Conservation (phyloP, 1,139 yeast genomes). For the Magnusiomyces paraingens region DNA sequence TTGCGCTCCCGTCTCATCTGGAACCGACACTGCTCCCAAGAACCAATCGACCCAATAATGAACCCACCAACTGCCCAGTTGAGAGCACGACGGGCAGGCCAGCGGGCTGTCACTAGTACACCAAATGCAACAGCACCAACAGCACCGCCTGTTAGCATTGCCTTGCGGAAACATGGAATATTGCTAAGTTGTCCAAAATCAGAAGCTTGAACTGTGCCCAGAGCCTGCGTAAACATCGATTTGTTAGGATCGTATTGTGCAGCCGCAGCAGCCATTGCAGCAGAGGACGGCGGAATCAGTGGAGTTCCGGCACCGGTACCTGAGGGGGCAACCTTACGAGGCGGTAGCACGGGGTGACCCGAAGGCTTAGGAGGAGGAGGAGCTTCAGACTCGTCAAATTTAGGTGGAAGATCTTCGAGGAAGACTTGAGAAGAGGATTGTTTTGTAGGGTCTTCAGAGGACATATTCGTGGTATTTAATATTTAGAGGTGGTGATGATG, state of each 20-base stretch:
- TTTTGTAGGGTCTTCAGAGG: too few relatives aligned
- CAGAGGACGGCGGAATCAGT: not conserved
- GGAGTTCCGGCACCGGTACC: constrained; percentile 7
- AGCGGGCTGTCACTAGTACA: constrained; percentile 56
- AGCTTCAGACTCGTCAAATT: constrained; percentile 25
- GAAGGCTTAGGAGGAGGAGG: not conserved
- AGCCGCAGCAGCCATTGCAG: constrained; percentile 5
- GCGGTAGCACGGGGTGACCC: not conserved
- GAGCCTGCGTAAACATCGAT: constrained; percentile 21
- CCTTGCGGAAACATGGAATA: constrained; percentile 88
- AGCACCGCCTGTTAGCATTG: constrained; percentile 79
- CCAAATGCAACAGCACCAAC: constrained; percentile 76
- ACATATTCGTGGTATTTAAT: too few relatives aligned
- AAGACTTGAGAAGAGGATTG: constrained; percentile 4
- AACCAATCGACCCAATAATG: constrained; percentile 68
- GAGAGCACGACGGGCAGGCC: constrained; percentile 52
- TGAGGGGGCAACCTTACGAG: not conserved
- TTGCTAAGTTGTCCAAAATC: constrained; percentile 58
- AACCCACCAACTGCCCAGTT: constrained; percentile 87
- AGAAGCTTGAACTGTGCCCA: constrained; percentile 25
- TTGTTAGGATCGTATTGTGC: constrained; percentile 9
- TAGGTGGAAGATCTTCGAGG: constrained; percentile 33
- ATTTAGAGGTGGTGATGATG: too few relatives aligned
- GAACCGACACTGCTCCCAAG: constrained; percentile 90
- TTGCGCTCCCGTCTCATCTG: constrained; percentile 56